phyloP scores from a whole-genome alignment of 345 rosid genomes.

The Salix suchowensis region DNA sequence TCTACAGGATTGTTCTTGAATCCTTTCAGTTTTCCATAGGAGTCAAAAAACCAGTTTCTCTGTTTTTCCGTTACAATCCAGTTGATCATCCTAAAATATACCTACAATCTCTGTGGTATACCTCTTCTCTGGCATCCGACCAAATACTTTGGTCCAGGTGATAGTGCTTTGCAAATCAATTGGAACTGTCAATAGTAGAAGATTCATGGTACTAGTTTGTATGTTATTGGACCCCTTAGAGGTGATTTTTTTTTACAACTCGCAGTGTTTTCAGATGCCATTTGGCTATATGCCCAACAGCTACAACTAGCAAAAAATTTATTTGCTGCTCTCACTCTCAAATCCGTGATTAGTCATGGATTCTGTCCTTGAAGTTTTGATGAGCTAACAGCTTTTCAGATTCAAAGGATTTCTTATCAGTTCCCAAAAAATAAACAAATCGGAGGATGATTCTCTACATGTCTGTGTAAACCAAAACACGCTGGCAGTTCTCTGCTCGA shows the following conservation, averaged over 20 bases:
- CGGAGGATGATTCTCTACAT: too few relatives aligned
- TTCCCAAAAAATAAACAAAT: too few relatives aligned
- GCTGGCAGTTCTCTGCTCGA: too few relatives aligned
- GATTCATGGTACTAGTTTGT: background rate
- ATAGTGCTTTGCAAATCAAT: background rate
- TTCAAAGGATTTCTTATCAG: too few relatives aligned
- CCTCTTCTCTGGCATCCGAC: background rate
- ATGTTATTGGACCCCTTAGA: background rate
- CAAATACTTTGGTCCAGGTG: background rate
- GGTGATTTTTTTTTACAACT: background rate
- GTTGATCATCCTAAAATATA: conserved; percentile 2
- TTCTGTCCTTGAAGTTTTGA: too few relatives aligned
- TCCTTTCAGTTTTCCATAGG: background rate
- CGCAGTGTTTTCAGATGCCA: background rate
- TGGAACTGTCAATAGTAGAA: background rate
- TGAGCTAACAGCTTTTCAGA: too few relatives aligned
- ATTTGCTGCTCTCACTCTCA: too few relatives aligned
- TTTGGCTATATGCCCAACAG: background rate
- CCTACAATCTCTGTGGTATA: background rate
- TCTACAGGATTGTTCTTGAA: conserved; percentile 43
- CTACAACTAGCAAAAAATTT: background rate
- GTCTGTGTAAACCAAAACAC: background rate
- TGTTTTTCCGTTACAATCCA: background rate
- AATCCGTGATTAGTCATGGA: too few relatives aligned
- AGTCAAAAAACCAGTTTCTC: background rate